Evolutionary conservation across 176 grass and related monocot genomes (phyloP), one percentile per base, ranked within the genome.

Genomic region (Triticum monococcum): DNA sequence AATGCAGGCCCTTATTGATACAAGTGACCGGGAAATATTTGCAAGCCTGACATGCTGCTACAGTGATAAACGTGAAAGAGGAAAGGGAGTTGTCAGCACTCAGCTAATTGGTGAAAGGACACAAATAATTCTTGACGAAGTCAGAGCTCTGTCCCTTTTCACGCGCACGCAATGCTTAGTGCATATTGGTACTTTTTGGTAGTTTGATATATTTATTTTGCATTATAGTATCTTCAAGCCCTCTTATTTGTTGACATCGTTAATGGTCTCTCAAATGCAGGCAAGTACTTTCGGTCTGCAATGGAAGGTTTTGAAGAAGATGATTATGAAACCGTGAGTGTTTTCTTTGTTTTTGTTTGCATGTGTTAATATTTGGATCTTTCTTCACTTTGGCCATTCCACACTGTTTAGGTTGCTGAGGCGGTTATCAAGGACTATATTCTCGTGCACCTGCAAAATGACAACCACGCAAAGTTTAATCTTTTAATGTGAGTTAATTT

Each of bases 41-140:
- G 89, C 93, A 50, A 98, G 90, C 83, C 87, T 98, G 90, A 94
- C 93, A 86, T 91, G 96, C 83, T 98, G 85, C 84, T 98, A 96
- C 81, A 91, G 77, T 88, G 87, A 91, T 85, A 83, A 90, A 67
- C 86, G 91, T 87, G 79, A 87, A 90, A 91, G 73, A 88, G 88
- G 88, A 90, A 98, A 94, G 67, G 96, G 93, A 35, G 86, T 92
- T 84, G 93, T 98, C 43, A 91, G 93, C 69, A 98, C 93, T 68
- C 79, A 96, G 91, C 84, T 98, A 54, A 98, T 98, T 76, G 85
- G 92, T 88, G 96, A 98, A 88, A 96, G 93, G 79, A 84, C 96
- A 86, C 91, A 94, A 45, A 98, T 98, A 89, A 94, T 98, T 96
- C 93, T 96, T 46, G 92, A 96, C 6, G 96, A 98, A 94, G 81